Conservation (phyloP, 805 yeast genomes). For the Candida adriatica region DNA sequence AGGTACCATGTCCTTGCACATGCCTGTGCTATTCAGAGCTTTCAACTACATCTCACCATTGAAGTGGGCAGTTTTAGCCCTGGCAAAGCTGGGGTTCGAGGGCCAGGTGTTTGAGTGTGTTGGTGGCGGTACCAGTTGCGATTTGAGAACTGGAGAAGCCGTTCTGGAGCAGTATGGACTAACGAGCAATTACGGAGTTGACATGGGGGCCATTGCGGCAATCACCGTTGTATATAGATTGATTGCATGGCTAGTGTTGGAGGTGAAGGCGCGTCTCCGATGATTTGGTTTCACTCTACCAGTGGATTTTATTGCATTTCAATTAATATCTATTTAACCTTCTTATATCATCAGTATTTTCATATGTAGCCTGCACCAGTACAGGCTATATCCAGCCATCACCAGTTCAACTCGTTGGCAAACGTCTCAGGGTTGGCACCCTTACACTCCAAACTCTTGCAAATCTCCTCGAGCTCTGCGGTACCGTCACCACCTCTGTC, state of each 20-base stretch:
- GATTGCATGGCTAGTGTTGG: constrained; percentile 10
- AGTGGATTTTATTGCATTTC: too few species aligned
- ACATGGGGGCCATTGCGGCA: constrained; percentile 10
- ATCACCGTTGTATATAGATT: constrained; percentile 14
- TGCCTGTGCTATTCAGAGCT: constrained; percentile 63
- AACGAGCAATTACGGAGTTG: constrained; percentile 13
- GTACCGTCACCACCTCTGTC: constrained; percentile 29
- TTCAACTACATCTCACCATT: constrained; percentile 71
- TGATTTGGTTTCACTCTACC: too few species aligned
- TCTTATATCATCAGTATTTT: too few species aligned
- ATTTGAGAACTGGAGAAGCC: constrained; percentile 44
- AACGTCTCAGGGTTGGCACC: constrained; percentile 33
- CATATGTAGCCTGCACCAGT: too few species aligned
- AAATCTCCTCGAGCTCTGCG: constrained; percentile 43
- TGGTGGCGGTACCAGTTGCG: constrained; percentile 37
- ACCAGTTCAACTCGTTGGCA: constrained; percentile 23
- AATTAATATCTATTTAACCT: too few species aligned
- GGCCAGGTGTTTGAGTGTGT: constrained; percentile 46
- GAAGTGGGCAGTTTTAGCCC: constrained; percentile 58
- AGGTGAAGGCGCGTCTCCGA: constrained; percentile 8
- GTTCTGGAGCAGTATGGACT: constrained; percentile 49
- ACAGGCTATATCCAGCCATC: too few species aligned
- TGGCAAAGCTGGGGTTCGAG: constrained; percentile 52
- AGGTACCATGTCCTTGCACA: constrained; percentile 71
- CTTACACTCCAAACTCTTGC: constrained; percentile 44